Conservation (phyloP, 345 rosid genomes). For the Heritiera fomes region DNA sequence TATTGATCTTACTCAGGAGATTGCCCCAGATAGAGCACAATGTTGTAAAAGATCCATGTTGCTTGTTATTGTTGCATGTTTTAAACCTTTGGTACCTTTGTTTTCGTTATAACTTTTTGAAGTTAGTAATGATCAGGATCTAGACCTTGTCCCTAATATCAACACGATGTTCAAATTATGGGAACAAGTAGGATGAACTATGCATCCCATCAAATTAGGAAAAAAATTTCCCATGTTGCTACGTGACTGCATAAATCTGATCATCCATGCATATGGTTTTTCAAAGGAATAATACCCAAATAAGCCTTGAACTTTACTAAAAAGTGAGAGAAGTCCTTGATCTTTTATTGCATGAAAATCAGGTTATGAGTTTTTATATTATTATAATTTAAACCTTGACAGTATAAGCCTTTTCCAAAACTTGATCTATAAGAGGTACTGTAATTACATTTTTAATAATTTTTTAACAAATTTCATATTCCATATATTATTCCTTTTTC, state of each 20-base stretch:
- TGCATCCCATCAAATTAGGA: background rate
- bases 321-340: too few species aligned
- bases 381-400: too few species aligned
- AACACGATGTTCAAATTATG: background rate
- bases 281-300: background rate
- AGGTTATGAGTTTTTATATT: too few species aligned
- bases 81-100: background rate
- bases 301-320: too few species aligned
- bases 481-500: background rate
- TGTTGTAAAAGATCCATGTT: background rate
- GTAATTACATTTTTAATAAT: background rate
- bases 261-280: background rate
- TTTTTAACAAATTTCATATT: background rate
- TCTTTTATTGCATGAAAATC: too few species aligned
- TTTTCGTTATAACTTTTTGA: background rate
- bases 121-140: background rate
- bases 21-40: slow-evolving; percentile 3
- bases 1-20: background rate
- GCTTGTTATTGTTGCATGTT: background rate
- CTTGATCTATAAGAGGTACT: background rate
- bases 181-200: background rate
- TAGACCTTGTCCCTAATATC: background rate
- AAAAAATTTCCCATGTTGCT: background rate
- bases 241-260: background rate
- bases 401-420: background rate